These are phyloP conservation scores for Eucalyptus curtisii DNA, from an alignment of 345 rosid species.

Conservation along the genomic window DNA sequence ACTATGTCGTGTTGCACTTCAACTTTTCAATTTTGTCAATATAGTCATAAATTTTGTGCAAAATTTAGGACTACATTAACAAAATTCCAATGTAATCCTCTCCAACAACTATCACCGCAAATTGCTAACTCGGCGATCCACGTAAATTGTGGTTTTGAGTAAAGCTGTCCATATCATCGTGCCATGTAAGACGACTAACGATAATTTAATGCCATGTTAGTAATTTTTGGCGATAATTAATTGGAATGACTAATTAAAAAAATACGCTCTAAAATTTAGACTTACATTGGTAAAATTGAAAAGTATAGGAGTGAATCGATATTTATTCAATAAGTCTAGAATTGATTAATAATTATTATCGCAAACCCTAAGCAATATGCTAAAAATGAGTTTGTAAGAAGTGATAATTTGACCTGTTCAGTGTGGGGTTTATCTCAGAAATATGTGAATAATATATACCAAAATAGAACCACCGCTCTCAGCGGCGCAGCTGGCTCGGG, in stretches of 20 bases:
- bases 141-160: not conserved
- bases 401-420: not conserved
- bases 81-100: not conserved
- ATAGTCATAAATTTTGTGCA: not conserved
- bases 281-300: not conserved
- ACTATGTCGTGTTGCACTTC: rapidly evolving
- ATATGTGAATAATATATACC: not conserved
- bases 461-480: no score
- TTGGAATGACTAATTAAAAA: not conserved
- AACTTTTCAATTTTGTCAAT: not conserved
- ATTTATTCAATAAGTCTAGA: not conserved
- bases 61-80: not conserved
- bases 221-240: not conserved
- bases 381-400: not conserved
- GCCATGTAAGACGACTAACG: rapidly evolving
- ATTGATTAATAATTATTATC: not conserved
- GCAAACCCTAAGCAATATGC: not conserved
- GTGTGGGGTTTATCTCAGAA: not conserved
- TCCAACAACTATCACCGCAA: rapidly evolving
- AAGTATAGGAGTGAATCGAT: rapidly evolving
- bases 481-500: no score
- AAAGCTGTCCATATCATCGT: rapidly evolving
- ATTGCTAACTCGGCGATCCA: not conserved
- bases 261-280: rapidly evolving
- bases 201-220: not conserved